Conservation (phyloP, 2,329 filamentous ascomycete species). For the Aspergillus bombycis region DNA sequence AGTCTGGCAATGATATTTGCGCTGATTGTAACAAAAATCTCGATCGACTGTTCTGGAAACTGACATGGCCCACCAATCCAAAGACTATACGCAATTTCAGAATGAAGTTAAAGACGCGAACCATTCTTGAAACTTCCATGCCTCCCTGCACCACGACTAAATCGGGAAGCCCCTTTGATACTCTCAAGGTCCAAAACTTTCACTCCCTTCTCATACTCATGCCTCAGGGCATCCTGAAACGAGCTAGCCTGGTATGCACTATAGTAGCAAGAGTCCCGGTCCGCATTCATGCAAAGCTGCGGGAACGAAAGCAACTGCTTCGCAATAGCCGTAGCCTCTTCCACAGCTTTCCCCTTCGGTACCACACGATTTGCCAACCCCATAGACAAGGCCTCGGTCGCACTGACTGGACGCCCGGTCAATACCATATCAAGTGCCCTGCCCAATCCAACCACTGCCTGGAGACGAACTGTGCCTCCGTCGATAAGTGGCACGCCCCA, state of each 20-base stretch:
- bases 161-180: constrained; percentile 44
- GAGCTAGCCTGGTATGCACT: constrained; percentile 52
- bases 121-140: constrained; percentile 55
- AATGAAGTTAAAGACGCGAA: not conserved
- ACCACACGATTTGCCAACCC: constrained; percentile 59
- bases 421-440: constrained; percentile 61
- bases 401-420: constrained; percentile 54
- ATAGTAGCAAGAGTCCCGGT: constrained; percentile 55
- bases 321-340: constrained; percentile 54
- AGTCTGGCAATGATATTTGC: not conserved
- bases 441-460: constrained; percentile 55
- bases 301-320: constrained; percentile 54
- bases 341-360: constrained; percentile 52
- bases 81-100: not conserved
- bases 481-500: constrained; percentile 58
- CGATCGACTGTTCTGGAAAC: not conserved
- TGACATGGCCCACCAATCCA: not conserved
- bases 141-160: constrained; percentile 44
- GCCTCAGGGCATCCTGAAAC: constrained; percentile 55
- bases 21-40: not conserved
- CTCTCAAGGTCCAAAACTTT: constrained; percentile 50
- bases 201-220: constrained; percentile 52
- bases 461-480: constrained; percentile 57
- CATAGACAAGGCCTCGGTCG: constrained; percentile 55
- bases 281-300: constrained; percentile 56